These are phyloP conservation scores for Mikania micrantha DNA, from an alignment of 129 eudicot species.

Conservation along the genomic window DNA sequence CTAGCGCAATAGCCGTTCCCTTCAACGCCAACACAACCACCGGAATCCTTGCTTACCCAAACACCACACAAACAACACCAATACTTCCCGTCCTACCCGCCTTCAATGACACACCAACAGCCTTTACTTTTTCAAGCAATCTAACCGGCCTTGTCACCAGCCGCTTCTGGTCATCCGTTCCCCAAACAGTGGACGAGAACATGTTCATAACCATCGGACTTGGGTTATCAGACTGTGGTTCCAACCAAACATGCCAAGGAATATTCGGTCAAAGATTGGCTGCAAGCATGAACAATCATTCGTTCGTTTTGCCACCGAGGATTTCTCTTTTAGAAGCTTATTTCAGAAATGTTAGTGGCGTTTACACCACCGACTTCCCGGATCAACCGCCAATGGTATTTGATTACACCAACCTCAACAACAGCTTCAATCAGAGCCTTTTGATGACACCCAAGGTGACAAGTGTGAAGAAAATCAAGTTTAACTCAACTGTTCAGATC, in stretches of 20 bases:
- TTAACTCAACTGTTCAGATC: slow-evolving; percentile 48
- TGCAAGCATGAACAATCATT: slow-evolving; percentile 68
- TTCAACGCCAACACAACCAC: slow-evolving; percentile 48
- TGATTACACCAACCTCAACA: slow-evolving; percentile 43
- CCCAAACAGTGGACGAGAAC: slow-evolving; percentile 36
- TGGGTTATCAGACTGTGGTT: slow-evolving; percentile 41
- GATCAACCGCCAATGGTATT: slow-evolving; percentile 39
- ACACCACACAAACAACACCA: slow-evolving; percentile 20
- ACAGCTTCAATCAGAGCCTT: slow-evolving; percentile 31
- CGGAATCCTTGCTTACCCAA: slow-evolving; percentile 35
- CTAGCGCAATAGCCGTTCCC: slow-evolving; percentile 20
- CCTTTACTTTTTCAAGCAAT: slow-evolving; percentile 34
- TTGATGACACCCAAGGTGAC: slow-evolving; percentile 45
- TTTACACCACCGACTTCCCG: slow-evolving; percentile 60
- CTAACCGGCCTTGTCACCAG: slow-evolving; percentile 39
- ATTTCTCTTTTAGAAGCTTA: slow-evolving; percentile 50
- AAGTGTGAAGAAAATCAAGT: slow-evolving; percentile 46
- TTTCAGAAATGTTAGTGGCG: slow-evolving; percentile 36
- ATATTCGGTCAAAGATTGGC: slow-evolving; percentile 32
- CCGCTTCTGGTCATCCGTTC: slow-evolving; percentile 42
- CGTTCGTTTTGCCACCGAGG: slow-evolving; percentile 43
- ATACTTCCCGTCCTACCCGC: slow-evolving; percentile 50
- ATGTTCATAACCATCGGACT: slow-evolving; percentile 62
- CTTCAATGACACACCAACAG: slow-evolving; percentile 53
- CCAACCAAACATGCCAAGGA: slow-evolving; percentile 37